Base-by-base conservation (phyloP, 441 rosid genomes). In the Euphorbia corollata region DNA sequence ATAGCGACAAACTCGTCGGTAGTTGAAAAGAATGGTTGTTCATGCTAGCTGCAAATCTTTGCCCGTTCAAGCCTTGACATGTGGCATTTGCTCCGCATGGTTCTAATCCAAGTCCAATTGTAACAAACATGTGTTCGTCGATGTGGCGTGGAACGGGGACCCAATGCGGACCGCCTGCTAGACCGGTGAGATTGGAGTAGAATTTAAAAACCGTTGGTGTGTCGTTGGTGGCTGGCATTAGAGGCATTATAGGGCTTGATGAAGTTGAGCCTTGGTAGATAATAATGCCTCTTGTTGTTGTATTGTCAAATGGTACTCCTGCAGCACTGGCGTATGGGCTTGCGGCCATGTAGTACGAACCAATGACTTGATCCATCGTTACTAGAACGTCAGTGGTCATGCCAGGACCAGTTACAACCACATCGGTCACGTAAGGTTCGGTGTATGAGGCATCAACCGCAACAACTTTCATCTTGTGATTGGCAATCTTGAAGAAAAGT, bases 281-380 rank as follows among this genome's bases (percentile, higher is more conserved):
- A 39, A 93, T 19, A 67, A 89, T 67, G 15, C 88, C 99, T 13
- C 89, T 78, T 0, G 97, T 86, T 63, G 97, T 84, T 0, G 87
- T 86, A 75, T 76, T 82, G 13, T 70, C 81, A 34, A 82, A 83
- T 0, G 68, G 56, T 4, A 68, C 54, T 8, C 50, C 56, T 0
- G 73, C 65, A 4, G 83, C 86, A 6, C 88, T 90, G 1, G 61
- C 68, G 62, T 91, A 93, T 0, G 96, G 76, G 57, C 72, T 79
- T 6, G 95, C 97, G 0, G 92, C 96, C 86, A 93, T 93, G 79
- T 84, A 89, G 69, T 91, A 93, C 2, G 92, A 86, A 1, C 87
- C 87, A 0, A 78, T 65, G 0, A 80, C 70, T 53, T 91, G 90
- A 67, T 91, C 79, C n/a, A 91, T 83, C 9, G 65, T 48, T 65